A percentile compares a stretch with the other conserved stretches of the same genome.
Conservation (phyloP, 805 yeast genomes). For the Yarrowia osloensis region DNA sequence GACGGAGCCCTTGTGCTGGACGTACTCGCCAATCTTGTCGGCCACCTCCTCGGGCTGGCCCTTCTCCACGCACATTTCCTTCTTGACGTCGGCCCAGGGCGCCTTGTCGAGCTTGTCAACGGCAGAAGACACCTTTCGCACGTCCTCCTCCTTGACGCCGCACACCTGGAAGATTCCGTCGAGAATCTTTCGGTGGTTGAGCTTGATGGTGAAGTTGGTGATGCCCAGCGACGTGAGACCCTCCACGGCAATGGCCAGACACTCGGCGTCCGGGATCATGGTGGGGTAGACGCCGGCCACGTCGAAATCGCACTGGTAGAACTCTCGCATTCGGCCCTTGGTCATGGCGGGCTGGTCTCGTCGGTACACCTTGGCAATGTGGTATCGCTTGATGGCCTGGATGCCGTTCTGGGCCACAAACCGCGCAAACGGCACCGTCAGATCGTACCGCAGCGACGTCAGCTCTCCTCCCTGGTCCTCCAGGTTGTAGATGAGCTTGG, state of each 20-base stretch:
- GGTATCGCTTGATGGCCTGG: slow-evolving; percentile 87
- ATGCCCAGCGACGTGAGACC: slow-evolving; percentile 85
- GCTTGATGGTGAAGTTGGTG: slow-evolving; percentile 82
- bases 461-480: slow-evolving; percentile 99
- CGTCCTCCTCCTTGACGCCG: slow-evolving; percentile 93
- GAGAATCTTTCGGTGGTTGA: slow-evolving; percentile 92
- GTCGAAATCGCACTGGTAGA: slow-evolving; percentile 98
- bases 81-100: slow-evolving; percentile 93
- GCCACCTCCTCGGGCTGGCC: slow-evolving; percentile 90
- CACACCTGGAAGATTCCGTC: slow-evolving; percentile 95
- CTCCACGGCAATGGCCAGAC: slow-evolving; percentile 76
- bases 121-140: slow-evolving; percentile 88
- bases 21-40: slow-evolving; percentile 88
- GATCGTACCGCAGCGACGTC: slow-evolving; percentile 90
- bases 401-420: slow-evolving; percentile 95
- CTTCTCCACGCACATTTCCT: slow-evolving; percentile 90
- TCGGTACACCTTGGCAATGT: slow-evolving; percentile 97
- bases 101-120: slow-evolving; percentile 94
- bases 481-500: slow-evolving; percentile 90
- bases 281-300: slow-evolving; percentile 89
- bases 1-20: slow-evolving; percentile 69
- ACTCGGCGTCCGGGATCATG: slow-evolving; percentile 97
- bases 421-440: slow-evolving; percentile 98
- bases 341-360: slow-evolving; percentile 99
- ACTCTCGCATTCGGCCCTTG: slow-evolving; percentile 99